These are phyloP conservation scores for Protea cynaroides DNA, from an alignment of 164 flowering plant species.

Conservation along the genomic window DNA sequence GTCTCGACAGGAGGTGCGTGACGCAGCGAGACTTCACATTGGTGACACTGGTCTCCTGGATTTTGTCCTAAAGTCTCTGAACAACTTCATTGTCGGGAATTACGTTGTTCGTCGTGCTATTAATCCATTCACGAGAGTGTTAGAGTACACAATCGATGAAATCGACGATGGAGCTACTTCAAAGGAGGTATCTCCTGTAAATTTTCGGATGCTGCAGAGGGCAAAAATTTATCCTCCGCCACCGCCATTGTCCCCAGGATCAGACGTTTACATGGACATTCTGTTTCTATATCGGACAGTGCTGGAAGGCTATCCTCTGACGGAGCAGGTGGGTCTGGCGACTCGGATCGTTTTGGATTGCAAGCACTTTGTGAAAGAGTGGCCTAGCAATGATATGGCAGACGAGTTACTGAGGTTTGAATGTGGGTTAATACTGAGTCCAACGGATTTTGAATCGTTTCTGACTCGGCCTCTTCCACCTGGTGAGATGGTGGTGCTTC, in stretches of 20 bases:
- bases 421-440: constrained; percentile 35
- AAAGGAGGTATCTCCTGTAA: neutral
- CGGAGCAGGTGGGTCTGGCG: constrained; percentile 31
- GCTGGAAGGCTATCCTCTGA: constrained; percentile 33
- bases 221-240: neutral
- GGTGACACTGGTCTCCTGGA: constrained; percentile 91
- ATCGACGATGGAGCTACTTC: constrained; percentile 7
- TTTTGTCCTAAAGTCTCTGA: constrained; percentile 74
- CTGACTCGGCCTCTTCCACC: constrained; percentile 16
- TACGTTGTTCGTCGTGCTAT: constrained; percentile 49
- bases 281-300: constrained; percentile 36
- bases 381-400: constrained; percentile 56
- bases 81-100: constrained; percentile 57
- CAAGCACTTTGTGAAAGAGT: constrained; percentile 69
- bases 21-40: constrained; percentile 66
- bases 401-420: constrained; percentile 51
- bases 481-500: constrained; percentile 54
- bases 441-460: constrained; percentile 16
- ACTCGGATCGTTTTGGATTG: constrained; percentile 43
- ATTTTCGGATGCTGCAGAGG: neutral
- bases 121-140: constrained; percentile 42
- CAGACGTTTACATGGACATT: constrained; percentile 51
- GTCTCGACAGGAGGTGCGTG: constrained; percentile 85
- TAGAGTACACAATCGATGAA: constrained; percentile 59
- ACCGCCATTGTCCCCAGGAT: constrained; percentile 12